Evolutionary conservation across 495 filamentous ascomycete species (phyloP).

Genomic region (Daldinia decipiens): DNA sequence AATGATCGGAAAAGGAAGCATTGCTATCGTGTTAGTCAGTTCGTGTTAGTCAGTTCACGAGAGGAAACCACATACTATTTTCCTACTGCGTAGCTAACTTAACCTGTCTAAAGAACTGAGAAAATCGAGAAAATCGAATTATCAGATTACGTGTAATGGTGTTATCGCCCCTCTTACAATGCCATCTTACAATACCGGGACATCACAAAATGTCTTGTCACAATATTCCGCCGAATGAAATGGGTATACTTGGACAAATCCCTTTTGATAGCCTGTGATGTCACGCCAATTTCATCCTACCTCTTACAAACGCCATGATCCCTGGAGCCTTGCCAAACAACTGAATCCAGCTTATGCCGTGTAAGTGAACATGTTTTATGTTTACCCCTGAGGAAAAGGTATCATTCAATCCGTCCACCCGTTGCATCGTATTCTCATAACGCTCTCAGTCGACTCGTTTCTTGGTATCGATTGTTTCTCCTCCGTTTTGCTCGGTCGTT

Average conservation of each 20-base stretch:
- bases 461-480: slow-evolving; percentile 43
- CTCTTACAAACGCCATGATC: slow-evolving; percentile 35
- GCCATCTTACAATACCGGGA: slow-evolving; percentile 3
- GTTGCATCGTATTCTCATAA: slow-evolving; percentile 36
- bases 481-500: slow-evolving; percentile 40
- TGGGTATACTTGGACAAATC: slow-evolving; percentile 6
- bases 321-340: slow-evolving; percentile 6
- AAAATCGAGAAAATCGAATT: background rate
- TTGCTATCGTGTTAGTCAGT: slow-evolving; percentile 3
- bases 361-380: slow-evolving; percentile 24
- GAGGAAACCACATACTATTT: background rate
- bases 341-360: slow-evolving; percentile 23
- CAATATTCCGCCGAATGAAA: background rate
- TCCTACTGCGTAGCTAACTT: background rate
- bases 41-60: background rate
- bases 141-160: background rate
- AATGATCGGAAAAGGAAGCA: slow-evolving; percentile 2
- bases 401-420: slow-evolving; percentile 43
- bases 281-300: slow-evolving; percentile 33
- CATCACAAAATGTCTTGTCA: slow-evolving; percentile 6
- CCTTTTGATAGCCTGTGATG: slow-evolving; percentile 29
- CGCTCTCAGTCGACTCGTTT: slow-evolving; percentile 53
- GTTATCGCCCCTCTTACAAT: background rate
- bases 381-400: slow-evolving; percentile 42
- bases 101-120: background rate